These are phyloP conservation scores for Clavispora carvajalis DNA, from an alignment of 805 yeast species.

Conservation along the genomic window DNA sequence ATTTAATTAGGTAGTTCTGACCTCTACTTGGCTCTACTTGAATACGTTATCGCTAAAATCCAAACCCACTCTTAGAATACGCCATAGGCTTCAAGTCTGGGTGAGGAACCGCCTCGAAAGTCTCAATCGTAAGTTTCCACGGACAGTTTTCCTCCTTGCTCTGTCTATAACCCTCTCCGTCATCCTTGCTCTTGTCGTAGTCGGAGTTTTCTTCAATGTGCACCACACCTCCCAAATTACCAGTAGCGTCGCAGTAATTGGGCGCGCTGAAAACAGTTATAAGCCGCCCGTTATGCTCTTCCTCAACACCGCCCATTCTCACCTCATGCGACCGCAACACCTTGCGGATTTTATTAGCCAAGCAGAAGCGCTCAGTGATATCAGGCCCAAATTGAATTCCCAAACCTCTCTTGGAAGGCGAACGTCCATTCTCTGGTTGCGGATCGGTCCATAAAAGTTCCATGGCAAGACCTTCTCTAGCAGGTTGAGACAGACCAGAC, in stretches of 20 bases:
- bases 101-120: constrained; percentile 80
- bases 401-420: constrained; percentile 89
- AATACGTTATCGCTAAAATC: constrained; percentile 19
- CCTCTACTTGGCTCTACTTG: too few relatives aligned
- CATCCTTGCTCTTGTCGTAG: constrained; percentile 42
- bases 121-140: constrained; percentile 47
- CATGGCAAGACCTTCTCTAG: constrained; percentile 90
- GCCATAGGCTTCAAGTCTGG: constrained; percentile 96
- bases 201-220: constrained; percentile 50
- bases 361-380: constrained; percentile 74
- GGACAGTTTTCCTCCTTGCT: constrained; percentile 37
- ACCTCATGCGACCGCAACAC: constrained; percentile 94
- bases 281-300: constrained; percentile 79
- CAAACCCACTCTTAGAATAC: constrained; percentile 48
- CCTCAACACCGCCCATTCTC: constrained; percentile 82
- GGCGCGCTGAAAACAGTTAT: constrained; percentile 98
- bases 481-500: constrained; percentile 64
- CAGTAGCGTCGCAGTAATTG: constrained; percentile 90
- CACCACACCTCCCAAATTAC: constrained; percentile 86
- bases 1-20: too few relatives aligned
- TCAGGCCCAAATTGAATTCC: constrained; percentile 98
- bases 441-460: constrained; percentile 98
- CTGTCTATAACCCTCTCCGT: constrained; percentile 37
- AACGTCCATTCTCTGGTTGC: constrained; percentile 68
- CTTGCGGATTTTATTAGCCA: constrained; percentile 64